Base-by-base conservation (phyloP, 257 asterid genomes). In the Cynanchum wilfordii region DNA sequence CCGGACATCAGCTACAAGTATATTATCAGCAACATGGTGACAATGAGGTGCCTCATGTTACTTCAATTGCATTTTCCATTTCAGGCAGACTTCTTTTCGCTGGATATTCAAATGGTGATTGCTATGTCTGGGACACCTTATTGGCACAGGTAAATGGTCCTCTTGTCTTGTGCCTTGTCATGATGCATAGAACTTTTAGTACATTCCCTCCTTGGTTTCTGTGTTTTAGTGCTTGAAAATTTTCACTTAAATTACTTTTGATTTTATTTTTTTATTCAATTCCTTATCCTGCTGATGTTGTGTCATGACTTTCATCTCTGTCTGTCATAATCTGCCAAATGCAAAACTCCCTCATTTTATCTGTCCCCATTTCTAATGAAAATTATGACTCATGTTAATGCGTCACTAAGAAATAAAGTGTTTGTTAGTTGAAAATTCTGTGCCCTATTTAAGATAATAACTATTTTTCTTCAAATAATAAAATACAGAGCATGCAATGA, bases 1-100 rank as follows among this genome's bases (percentile, higher is more conserved):
- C 99, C 40, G 99, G 99, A 69, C 99, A 95, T 78, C 96, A 92
- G 92, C 86, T 95, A 55, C 99, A 95, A 83, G 95, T 85, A 82
- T 95, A 95, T 83, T 75, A 49, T 77, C 98, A 92, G 77, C 91
- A 84, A 19, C 94, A 85, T 45, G 84, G 76, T 59, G 96, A 89
- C 66, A 85, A 84, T 70, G 98, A 84, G 73, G 82, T 78, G 78
- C 89, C 88, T 68, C 91, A 55, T 20, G 98, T 90, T 30, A 90
- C 90, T 75, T 92, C 98, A 24, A 90, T 95, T 82, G 96, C 98
- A 52, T 95, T 95, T 80, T 95, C 99, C 52, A 81, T 84, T 73
- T 92, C 98, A 4, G 99, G 99, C 19, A 86, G 98, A 49, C 99
- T 95, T 79, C 95, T 95, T 73, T 95, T 95, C 68, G 96, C 97